Base-by-base conservation (phyloP, 768 basidiomycete species). In the Inosperma sp. region DNA sequence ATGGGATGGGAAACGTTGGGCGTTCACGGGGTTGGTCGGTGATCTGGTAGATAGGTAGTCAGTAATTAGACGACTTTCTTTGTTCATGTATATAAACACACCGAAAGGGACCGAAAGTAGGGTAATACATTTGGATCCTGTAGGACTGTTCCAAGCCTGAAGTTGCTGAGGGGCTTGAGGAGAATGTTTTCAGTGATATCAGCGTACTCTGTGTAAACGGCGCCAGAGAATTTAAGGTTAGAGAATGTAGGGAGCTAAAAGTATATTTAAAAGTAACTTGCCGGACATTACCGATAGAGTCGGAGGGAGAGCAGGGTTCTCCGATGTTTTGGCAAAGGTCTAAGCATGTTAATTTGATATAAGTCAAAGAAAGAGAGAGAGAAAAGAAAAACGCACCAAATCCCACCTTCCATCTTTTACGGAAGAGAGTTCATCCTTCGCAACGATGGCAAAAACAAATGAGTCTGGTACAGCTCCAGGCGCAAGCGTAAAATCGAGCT, bases 91-190 rank as follows among this genome's bases (percentile, higher is more conserved):
- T 16, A 14, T 27, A 23, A 37, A 75, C 82, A 56, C 54, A 91
- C 87, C 40, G 91, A 83, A 57, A 95, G 78, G 30, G 87, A 92
- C 58, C 88, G 86, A 76, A 96, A 90, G 72, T 88, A 84, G 31
- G 82, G 78, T 40, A 79, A 74, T 40, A 84, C 73, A 43, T 77
- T 77, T 23, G 87, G 80, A 56, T 87, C 75, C 44, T 78, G 72
- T 47, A 95, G 72, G n/a, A 78, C 67, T 22, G 78, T 69, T 46
- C 76, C 56, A 23, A 95, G 68, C 26, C 68, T 65, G 54, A 71
- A 78, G 57, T 75, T 68, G 27, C 72, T 70, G 26, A 59, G 29
- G 19, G 69, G 64, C 69, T 89, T 93, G 62, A 91, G 70, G 51
- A 95, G 72, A 45, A 95, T 60, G 59, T 75, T 78, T 17, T 94